Percentiles rank a stretch among this genome's conserved stretches.
These are phyloP conservation scores for Fusarium clavum DNA, from an alignment of 2,329 filamentous ascomycete species.

Conservation along the genomic window DNA sequence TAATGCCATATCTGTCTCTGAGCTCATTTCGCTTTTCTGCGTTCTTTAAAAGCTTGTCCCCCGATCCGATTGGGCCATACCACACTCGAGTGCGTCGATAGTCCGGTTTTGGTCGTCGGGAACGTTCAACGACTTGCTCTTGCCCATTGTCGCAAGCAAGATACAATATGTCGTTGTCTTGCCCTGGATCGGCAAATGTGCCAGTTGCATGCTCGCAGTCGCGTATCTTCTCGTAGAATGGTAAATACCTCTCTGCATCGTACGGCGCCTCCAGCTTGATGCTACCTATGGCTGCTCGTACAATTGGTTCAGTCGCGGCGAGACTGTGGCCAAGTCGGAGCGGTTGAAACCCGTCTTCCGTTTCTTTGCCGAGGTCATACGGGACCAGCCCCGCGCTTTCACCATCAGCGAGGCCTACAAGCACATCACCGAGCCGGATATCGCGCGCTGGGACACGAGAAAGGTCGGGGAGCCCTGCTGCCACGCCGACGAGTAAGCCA, in stretches of 20 bases:
- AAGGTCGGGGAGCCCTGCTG: conserved; percentile 51
- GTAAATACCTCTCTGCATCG: conserved; percentile 37
- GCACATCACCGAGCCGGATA: conserved; percentile 54
- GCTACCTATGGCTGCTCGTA: conserved; percentile 51
- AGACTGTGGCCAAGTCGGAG: conserved; percentile 45
- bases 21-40: conserved; percentile 40
- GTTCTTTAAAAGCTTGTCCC: conserved; percentile 49
- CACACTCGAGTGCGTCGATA: conserved; percentile 1
- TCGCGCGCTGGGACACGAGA: conserved; percentile 37
- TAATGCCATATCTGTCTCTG: conserved; percentile 45
- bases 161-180: conserved; percentile 46
- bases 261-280: conserved; percentile 46
- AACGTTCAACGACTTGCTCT: not conserved
- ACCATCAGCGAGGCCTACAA: conserved; percentile 47
- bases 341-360: conserved; percentile 43
- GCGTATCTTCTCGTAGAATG: conserved; percentile 45
- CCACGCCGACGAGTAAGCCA: conserved; percentile 53
- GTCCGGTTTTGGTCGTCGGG: not conserved
- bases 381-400: conserved; percentile 47
- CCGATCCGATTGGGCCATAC: conserved; percentile 47
- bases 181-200: conserved; percentile 49
- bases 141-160: not conserved
- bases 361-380: conserved; percentile 53
- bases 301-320: conserved; percentile 46
- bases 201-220: conserved; percentile 37